These are phyloP conservation scores for Fusarium neocosmosporiellum DNA, from an alignment of 2,329 filamentous ascomycete species.

Conservation along the genomic window DNA sequence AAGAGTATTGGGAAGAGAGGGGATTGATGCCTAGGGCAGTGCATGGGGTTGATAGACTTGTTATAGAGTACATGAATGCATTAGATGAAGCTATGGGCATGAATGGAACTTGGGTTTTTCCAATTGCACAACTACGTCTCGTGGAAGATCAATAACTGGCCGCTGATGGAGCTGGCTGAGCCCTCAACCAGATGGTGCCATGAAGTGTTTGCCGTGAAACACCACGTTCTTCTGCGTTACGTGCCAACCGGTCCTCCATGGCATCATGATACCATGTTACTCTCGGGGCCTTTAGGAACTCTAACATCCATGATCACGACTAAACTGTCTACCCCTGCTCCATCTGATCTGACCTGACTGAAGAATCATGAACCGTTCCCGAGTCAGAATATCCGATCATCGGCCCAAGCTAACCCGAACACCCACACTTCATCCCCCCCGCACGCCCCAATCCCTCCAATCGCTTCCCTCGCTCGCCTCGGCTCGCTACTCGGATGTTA, in stretches of 20 bases:
- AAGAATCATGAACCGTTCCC: conserved; percentile 5
- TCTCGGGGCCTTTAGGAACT: not conserved
- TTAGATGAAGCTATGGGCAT: not conserved
- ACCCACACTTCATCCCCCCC: not conserved
- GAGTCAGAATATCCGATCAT: conserved; percentile 2
- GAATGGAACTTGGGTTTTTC: not conserved
- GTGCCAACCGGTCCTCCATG: not conserved
- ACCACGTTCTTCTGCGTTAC: not conserved
- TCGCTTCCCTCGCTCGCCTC: conserved; percentile 39
- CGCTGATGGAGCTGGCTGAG: not conserved
- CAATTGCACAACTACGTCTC: not conserved
- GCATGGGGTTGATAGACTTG: not conserved
- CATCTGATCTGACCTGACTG: not conserved
- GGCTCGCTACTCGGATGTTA: conserved; percentile 44
- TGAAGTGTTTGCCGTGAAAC: not conserved
- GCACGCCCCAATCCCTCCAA: conserved; percentile 26
- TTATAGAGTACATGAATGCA: not conserved
- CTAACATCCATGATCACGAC: not conserved
- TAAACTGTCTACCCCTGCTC: not conserved
- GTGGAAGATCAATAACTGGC: not conserved
- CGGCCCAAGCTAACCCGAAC: conserved; percentile 11
- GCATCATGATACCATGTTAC: not conserved
- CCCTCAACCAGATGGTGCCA: not conserved
- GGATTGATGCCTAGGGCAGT: conserved; percentile 5
- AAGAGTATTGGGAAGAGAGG: conserved; percentile 38